Evolutionary conservation across 2,329 filamentous ascomycete species (phyloP).

Genomic region (Colletotrichum sansevieriae): DNA sequence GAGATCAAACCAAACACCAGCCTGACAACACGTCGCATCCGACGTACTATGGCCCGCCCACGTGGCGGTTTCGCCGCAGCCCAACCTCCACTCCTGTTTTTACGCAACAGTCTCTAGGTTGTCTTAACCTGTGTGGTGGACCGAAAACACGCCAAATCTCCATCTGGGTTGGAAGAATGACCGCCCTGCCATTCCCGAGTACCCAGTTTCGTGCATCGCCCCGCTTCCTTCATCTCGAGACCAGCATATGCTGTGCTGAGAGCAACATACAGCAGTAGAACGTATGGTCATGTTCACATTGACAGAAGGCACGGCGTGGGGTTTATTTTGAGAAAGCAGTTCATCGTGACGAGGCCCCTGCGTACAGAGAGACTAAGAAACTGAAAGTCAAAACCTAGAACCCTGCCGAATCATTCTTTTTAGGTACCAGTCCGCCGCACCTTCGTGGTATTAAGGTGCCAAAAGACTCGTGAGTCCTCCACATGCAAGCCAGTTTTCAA

Average conservation of each 20-base stretch:
- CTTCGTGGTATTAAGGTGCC: constrained; percentile 44
- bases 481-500: constrained; percentile 44
- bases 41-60: constrained; percentile 17
- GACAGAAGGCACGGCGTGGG: neutral
- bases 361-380: constrained; percentile 44
- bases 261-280: neutral
- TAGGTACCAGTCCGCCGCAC: constrained; percentile 43
- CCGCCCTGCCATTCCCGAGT: constrained; percentile 25
- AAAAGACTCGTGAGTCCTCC: constrained; percentile 42
- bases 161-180: constrained; percentile 17
- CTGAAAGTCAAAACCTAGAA: constrained; percentile 43
- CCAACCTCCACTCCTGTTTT: constrained; percentile 17
- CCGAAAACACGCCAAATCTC: constrained; percentile 12
- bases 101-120: neutral
- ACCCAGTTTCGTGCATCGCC: constrained; percentile 32
- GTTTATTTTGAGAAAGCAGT: constrained; percentile 33
- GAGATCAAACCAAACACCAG: neutral
- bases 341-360: constrained; percentile 43
- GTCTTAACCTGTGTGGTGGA: constrained; percentile 31
- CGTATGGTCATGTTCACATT: neutral
- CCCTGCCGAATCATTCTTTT: constrained; percentile 43
- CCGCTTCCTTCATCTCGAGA: constrained; percentile 12
- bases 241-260: neutral
- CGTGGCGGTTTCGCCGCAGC: constrained; percentile 30
- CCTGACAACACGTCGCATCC: constrained; percentile 3